phyloP scores from a whole-genome alignment of 305 asterid species.

The Petunia hybrid region DNA sequence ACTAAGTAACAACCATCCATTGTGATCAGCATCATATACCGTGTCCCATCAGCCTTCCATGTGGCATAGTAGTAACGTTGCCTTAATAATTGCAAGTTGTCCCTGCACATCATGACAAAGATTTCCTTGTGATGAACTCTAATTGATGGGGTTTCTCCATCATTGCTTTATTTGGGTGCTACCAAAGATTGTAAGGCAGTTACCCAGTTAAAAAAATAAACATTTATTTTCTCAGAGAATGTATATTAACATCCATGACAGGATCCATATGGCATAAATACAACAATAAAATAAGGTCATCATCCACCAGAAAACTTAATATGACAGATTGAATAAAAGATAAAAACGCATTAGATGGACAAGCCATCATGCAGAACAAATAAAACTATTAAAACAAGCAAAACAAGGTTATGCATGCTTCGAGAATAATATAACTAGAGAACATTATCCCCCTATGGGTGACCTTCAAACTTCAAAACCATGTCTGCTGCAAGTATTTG shows the following conservation, averaged over 20 bases:
- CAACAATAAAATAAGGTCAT: not conserved
- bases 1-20: conserved; percentile 93
- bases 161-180: conserved; percentile 9
- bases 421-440: conserved; percentile 14
- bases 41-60: conserved; percentile 99
- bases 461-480: conserved; percentile 6
- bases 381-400: not conserved
- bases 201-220: conserved; percentile 10
- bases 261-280: conserved; percentile 7
- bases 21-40: conserved; percentile 98
- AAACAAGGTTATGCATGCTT: not conserved
- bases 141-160: not conserved
- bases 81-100: conserved; percentile 87
- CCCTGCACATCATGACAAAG: conserved; percentile 57
- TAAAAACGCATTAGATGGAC: not conserved
- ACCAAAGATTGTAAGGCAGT: not conserved
- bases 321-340: not conserved
- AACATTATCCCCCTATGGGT: not conserved
- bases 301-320: not conserved
- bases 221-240: conserved; percentile 6
- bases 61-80: conserved; percentile 98
- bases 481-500: not conserved
- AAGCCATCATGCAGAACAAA: conserved; percentile 18
- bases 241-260: not conserved
- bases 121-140: conserved; percentile 14